A percentile compares a stretch with the other conserved stretches of the same genome.
These are phyloP conservation scores for Diplodia corticola DNA, from an alignment of 2,329 filamentous ascomycete species.

Conservation along the genomic window DNA sequence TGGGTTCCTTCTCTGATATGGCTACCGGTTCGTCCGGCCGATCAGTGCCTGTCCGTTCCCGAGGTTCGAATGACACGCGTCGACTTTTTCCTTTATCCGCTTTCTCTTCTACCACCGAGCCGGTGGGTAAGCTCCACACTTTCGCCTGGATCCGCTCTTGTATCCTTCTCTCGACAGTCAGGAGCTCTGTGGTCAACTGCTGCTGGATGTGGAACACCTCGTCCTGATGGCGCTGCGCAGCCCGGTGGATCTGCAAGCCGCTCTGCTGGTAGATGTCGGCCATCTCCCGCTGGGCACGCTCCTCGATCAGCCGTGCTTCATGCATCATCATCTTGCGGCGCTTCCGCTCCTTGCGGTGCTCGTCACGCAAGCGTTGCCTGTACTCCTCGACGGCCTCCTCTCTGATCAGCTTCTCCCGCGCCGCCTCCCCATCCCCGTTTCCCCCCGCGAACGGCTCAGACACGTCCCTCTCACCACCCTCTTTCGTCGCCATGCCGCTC, in stretches of 20 bases:
- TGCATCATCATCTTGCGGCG: not conserved
- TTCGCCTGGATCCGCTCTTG: not conserved
- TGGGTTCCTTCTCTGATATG: not conserved
- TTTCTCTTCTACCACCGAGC: not conserved
- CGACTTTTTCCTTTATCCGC: not conserved
- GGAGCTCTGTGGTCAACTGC: not conserved
- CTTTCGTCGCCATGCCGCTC: not conserved
- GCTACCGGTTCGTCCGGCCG: not conserved
- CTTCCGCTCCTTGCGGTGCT: not conserved
- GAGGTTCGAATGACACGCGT: not conserved
- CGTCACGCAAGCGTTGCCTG: not conserved
- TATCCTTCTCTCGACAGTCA: not conserved
- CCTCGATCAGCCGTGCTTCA: not conserved
- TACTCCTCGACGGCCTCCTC: not conserved
- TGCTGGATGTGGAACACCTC: slow-evolving; percentile 6
- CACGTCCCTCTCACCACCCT: not conserved
- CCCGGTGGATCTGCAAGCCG: not conserved
- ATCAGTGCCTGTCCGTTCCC: not conserved
- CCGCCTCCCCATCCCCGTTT: not conserved
- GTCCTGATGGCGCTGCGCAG: not conserved
- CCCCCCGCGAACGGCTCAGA: not conserved
- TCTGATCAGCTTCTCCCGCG: not conserved
- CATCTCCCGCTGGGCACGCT: not conserved
- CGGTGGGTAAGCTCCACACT: not conserved
- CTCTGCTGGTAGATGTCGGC: slow-evolving; percentile 2